Evolutionary conservation across 139 green algal species (phyloP).

Genomic region (Deuterostichococcus epilithicus): DNA sequence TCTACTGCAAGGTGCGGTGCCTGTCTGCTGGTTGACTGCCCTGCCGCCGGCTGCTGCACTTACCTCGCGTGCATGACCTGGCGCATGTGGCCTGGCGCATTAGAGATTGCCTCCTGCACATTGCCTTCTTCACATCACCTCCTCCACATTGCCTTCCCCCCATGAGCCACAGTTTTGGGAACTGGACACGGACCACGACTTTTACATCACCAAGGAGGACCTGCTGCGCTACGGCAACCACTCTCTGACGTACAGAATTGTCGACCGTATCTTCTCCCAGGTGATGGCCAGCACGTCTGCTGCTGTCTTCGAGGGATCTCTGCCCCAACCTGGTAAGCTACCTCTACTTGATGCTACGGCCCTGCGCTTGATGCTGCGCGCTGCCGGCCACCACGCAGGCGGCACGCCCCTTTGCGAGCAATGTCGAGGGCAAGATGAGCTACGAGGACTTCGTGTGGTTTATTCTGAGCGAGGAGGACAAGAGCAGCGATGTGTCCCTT

Average conservation of each 20-base stretch:
- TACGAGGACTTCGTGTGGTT: constrained; percentile 99
- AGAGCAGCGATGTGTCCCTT: constrained; percentile 82
- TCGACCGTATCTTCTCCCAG: constrained; percentile 92
- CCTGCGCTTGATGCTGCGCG: too few relatives aligned
- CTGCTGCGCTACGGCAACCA: constrained; percentile 93
- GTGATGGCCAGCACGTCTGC: constrained; percentile 26
- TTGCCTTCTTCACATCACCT: too few relatives aligned
- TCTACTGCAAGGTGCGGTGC: constrained; percentile 92
- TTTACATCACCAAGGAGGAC: constrained; percentile 88
- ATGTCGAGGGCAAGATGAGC: constrained; percentile 78
- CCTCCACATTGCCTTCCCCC: too few relatives aligned
- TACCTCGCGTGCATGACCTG: too few relatives aligned
- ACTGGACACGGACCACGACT: constrained; percentile 98
- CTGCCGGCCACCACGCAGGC: constrained; percentile 56
- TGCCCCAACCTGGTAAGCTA: neutral
- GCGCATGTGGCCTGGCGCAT: too few relatives aligned
- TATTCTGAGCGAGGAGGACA: constrained; percentile 98
- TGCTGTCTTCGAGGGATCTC: neutral
- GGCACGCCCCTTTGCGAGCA: constrained; percentile 55
- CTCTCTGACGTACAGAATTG: constrained; percentile 91
- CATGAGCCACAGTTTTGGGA: constrained; percentile 85
- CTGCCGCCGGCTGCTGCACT: too few relatives aligned
- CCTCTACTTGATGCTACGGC: too few relatives aligned
- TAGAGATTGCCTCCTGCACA: too few relatives aligned
- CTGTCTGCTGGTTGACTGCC: too few relatives aligned